phyloP scores from a whole-genome alignment of 805 yeast species.

The Ascoidea rubescens region DNA sequence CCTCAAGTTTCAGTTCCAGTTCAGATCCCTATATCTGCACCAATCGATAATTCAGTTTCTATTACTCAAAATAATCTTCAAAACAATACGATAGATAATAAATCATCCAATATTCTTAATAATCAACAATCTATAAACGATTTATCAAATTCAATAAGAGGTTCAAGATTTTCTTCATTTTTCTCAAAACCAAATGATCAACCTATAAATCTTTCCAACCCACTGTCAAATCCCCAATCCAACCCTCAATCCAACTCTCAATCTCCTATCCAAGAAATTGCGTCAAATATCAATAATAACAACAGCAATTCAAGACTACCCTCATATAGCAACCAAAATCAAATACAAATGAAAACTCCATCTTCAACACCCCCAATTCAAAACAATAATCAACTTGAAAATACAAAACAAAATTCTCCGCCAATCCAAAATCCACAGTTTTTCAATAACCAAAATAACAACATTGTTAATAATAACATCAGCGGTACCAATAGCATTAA shows the following conservation, averaged over 20 bases:
- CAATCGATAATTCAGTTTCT: background rate
- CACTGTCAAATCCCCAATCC: background rate
- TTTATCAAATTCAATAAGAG: constrained; percentile 2
- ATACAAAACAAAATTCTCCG: background rate
- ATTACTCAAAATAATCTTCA: background rate
- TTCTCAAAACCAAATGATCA: constrained; percentile 12
- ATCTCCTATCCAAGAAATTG: background rate
- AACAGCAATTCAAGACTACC: background rate
- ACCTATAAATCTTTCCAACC: background rate
- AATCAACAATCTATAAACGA: background rate
- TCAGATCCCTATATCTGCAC: background rate
- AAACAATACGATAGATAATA: background rate
- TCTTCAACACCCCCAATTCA: constrained; percentile 9
- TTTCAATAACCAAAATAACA: background rate
- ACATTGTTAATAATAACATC: background rate
- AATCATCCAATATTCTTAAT: background rate
- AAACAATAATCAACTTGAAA: constrained; percentile 1
- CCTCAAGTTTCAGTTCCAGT: constrained; percentile 1
- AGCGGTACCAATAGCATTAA: background rate
- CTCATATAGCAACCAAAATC: background rate
- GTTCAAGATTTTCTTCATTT: constrained; percentile 23
- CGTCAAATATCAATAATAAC: too few species aligned
- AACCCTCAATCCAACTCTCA: constrained; percentile 1
- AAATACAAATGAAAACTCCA: constrained; percentile 4
- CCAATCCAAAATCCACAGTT: background rate